A percentile compares a stretch with the other conserved stretches of the same genome.
phyloP scores from a whole-genome alignment of 1,284 basidiomycete species.

The Naganishia sp. region DNA sequence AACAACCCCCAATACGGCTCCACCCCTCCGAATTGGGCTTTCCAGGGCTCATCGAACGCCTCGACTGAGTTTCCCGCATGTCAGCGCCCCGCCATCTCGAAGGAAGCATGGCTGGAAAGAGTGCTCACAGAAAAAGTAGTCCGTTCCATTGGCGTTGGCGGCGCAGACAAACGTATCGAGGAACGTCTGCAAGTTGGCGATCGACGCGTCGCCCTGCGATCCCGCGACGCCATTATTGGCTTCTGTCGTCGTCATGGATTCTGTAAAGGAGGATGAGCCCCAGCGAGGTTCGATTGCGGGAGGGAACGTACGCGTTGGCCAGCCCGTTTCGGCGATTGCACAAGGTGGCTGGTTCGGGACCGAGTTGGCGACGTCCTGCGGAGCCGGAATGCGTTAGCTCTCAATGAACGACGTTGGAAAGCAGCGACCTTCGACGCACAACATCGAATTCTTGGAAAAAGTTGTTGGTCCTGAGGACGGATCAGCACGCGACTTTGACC shows the following conservation, averaged over 20 bases:
- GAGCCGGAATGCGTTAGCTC: constrained; percentile 37
- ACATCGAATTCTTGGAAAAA: constrained; percentile 67
- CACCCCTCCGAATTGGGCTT: constrained; percentile 73
- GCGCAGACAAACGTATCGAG: constrained; percentile 83
- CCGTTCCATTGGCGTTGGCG: constrained; percentile 74
- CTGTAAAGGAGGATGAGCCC: not conserved
- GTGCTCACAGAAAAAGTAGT: constrained; percentile 82
- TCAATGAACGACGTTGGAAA: not conserved
- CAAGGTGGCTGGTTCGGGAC: constrained; percentile 68
- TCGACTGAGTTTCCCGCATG: constrained; percentile 49
- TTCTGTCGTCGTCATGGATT: constrained; percentile 29
- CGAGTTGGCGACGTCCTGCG: constrained; percentile 43
- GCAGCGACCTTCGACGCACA: constrained; percentile 35
- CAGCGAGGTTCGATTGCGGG: not conserved
- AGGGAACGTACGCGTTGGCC: constrained; percentile 66
- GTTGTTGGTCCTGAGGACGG: constrained; percentile 55
- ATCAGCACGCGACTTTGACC: not conserved
- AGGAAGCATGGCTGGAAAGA: not conserved
- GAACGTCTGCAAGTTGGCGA: constrained; percentile 71
- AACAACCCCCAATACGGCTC: constrained; percentile 73
- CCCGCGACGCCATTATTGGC: constrained; percentile 54
- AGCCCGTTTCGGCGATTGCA: constrained; percentile 91
- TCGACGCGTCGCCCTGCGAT: constrained; percentile 59
- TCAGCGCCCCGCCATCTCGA: not conserved
- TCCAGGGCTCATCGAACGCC: constrained; percentile 71